Conservation (phyloP, 768 basidiomycete genomes). For the Suillus tomentosus region DNA sequence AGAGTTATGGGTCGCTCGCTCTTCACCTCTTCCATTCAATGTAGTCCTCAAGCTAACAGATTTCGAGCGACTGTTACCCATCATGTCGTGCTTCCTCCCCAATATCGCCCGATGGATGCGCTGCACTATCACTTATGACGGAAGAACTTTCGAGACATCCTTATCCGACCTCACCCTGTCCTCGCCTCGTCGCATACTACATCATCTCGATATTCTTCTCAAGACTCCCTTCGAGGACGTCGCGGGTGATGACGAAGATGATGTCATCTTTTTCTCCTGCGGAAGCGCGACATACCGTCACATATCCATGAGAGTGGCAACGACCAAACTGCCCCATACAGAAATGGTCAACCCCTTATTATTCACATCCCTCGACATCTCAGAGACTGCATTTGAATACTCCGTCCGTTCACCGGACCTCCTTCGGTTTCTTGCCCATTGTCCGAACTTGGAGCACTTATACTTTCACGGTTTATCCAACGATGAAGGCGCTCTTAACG, state of each 20-base stretch:
- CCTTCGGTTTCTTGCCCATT: slow-evolving; percentile 61
- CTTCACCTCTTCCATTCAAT: slow-evolving; percentile 54
- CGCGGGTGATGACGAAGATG: slow-evolving; percentile 22
- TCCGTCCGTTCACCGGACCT: slow-evolving; percentile 49
- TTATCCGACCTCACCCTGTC: slow-evolving; percentile 26
- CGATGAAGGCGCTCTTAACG: slow-evolving; percentile 37
- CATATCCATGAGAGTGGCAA: slow-evolving; percentile 50
- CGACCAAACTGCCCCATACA: slow-evolving; percentile 52
- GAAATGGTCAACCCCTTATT: slow-evolving; percentile 47
- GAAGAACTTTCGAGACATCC: slow-evolving; percentile 30
- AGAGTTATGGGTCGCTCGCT: slow-evolving; percentile 53
- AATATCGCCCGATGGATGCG: slow-evolving; percentile 59
- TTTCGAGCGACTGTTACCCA: slow-evolving; percentile 56
- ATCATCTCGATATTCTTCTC: slow-evolving; percentile 31
- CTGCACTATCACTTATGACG: slow-evolving; percentile 46
- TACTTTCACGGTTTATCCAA: slow-evolving; percentile 55
- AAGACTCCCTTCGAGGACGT: slow-evolving; percentile 25
- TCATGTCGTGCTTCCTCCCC: slow-evolving; percentile 63
- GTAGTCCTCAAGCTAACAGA: slow-evolving; percentile 51
- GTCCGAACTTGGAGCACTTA: slow-evolving; percentile 62
- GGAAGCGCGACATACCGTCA: slow-evolving; percentile 39
- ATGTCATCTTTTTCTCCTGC: slow-evolving; percentile 30
- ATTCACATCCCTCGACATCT: slow-evolving; percentile 60
- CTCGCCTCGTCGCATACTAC: slow-evolving; percentile 24
- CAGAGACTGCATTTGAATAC: slow-evolving; percentile 46